Evolutionary conservation across 2,329 filamentous ascomycete genomes (phyloP).

Genomic region (Dactylellina leptospora): DNA sequence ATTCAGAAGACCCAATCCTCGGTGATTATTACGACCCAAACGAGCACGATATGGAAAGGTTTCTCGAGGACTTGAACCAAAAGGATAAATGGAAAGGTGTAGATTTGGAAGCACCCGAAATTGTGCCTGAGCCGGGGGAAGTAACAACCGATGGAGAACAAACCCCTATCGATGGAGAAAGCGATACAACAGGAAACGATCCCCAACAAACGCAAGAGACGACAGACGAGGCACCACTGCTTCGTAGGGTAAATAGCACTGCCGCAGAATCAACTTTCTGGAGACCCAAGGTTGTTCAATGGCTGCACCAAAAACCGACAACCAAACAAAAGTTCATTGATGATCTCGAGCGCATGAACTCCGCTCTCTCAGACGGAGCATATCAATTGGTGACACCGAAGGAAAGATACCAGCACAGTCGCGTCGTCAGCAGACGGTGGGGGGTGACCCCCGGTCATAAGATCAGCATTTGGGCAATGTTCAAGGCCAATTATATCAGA

Average conservation of each 20-base stretch:
- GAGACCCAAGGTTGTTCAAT: neutral
- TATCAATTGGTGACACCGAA: conserved; percentile 19
- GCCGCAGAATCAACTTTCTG: neutral
- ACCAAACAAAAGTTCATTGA: neutral
- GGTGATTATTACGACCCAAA: conserved; percentile 12
- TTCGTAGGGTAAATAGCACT: neutral
- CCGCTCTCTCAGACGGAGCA: conserved; percentile 1
- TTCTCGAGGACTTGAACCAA: neutral
- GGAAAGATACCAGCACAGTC: conserved; percentile 5
- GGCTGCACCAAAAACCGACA: neutral
- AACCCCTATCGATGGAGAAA: neutral
- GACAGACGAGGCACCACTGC: neutral
- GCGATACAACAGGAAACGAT: neutral
- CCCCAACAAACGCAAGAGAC: neutral
- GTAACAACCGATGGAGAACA: neutral
- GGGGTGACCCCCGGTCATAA: conserved; percentile 13
- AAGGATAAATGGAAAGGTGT: neutral
- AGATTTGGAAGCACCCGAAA: neutral
- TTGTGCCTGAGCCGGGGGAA: neutral
- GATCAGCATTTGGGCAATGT: conserved; percentile 39
- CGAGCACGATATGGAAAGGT: neutral
- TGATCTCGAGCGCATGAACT: conserved; percentile 32
- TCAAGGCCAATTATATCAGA: conserved; percentile 26
- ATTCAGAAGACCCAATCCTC: neutral
- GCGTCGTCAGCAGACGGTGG: conserved; percentile 13